Evolutionary conservation across 2,329 filamentous ascomycete genomes (phyloP).

Genomic region (Arthrobotrys pseudoclavata): DNA sequence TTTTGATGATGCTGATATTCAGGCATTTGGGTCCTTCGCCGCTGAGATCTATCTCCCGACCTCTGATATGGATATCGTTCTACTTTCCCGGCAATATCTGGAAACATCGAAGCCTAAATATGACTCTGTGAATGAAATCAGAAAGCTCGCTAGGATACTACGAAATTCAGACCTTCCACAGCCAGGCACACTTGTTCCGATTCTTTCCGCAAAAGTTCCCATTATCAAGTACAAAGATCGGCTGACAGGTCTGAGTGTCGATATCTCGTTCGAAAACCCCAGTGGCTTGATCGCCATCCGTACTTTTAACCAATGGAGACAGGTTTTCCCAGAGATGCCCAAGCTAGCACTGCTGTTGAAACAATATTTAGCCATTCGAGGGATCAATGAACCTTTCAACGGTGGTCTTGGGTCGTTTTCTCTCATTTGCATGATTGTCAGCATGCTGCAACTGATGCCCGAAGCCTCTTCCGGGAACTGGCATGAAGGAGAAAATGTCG

Average conservation of each 20-base stretch:
- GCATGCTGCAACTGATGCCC: slow-evolving; percentile 85
- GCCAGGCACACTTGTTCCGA: slow-evolving; percentile 26
- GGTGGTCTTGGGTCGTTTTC: slow-evolving; percentile 95
- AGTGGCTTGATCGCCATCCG: slow-evolving; percentile 83
- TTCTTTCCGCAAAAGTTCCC: slow-evolving; percentile 76
- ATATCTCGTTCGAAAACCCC: slow-evolving; percentile 93
- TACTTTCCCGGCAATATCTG: slow-evolving; percentile 76
- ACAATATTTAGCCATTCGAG: slow-evolving; percentile 90
- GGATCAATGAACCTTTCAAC: slow-evolving; percentile 88
- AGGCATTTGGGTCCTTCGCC: slow-evolving; percentile 92
- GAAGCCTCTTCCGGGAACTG: slow-evolving; percentile 75
- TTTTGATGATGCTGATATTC: slow-evolving; percentile 75
- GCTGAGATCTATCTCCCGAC: slow-evolving; percentile 82
- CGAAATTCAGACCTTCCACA: slow-evolving; percentile 27
- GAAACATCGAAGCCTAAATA: slow-evolving; percentile 70
- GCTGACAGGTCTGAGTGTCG: slow-evolving; percentile 83
- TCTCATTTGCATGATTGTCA: slow-evolving; percentile 92
- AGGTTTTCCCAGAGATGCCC: slow-evolving; percentile 84
- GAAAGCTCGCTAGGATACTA: slow-evolving; percentile 29
- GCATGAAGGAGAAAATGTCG: slow-evolving; percentile 75
- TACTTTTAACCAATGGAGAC: slow-evolving; percentile 85
- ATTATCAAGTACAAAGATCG: slow-evolving; percentile 91
- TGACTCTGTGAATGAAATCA: slow-evolving; percentile 64
- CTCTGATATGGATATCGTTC: slow-evolving; percentile 93
- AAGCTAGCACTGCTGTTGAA: slow-evolving; percentile 89